phyloP scores from a whole-genome alignment of 768 basidiomycete species.

The Termitomyces sp. region DNA sequence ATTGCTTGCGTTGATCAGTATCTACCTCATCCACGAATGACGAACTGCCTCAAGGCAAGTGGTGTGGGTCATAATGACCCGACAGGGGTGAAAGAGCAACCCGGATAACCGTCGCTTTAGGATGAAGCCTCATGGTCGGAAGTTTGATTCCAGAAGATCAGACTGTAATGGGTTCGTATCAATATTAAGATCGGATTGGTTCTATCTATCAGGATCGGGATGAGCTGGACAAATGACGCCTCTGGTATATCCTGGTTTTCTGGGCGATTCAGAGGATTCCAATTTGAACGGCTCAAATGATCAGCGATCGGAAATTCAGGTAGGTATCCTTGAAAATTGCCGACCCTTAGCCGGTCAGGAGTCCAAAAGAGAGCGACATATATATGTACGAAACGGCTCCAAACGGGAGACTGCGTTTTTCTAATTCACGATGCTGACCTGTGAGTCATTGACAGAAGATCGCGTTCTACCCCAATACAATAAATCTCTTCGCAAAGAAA shows the following conservation, averaged over 20 bases:
- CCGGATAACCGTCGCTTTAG: constrained; percentile 1
- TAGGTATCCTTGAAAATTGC: background rate
- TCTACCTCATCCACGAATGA: constrained; percentile 8
- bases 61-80: constrained; percentile 3
- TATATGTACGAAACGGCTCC: too few species aligned
- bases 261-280: background rate
- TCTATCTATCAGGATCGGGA: background rate
- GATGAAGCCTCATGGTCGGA: constrained; percentile 7
- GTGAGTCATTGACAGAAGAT: background rate
- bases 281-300: background rate
- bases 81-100: constrained; percentile 5
- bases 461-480: background rate
- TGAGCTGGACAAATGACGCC: constrained; percentile 1
- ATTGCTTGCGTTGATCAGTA: constrained; percentile 3
- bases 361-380: background rate
- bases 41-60: constrained; percentile 15
- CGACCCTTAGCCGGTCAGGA: background rate
- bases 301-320: background rate
- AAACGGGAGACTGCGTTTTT: background rate
- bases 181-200: background rate
- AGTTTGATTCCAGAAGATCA: constrained; percentile 5
- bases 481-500: background rate
- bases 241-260: background rate
- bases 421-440: background rate
- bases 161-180: background rate